Evolutionary conservation across 1,284 basidiomycete genomes (phyloP), one percentile per base, ranked within the genome.

Genomic region (Tilletia indica): DNA sequence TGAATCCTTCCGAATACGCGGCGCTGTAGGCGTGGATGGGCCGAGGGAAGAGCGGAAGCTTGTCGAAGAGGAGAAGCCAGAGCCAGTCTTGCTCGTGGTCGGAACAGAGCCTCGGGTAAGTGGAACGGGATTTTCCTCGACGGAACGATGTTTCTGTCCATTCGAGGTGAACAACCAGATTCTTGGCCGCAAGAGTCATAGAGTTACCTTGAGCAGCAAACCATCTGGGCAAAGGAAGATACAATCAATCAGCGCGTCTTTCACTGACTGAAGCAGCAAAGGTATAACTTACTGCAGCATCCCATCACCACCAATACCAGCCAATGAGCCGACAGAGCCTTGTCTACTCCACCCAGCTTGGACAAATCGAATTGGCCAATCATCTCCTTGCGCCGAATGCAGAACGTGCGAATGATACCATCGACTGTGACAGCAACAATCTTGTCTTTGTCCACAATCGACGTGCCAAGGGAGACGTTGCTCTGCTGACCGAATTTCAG

Each of bases 401-500:
- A 93, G 85, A 95, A 96, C 14, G 93, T 92, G 51, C 93, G 87
- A 31, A 95, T 93, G 66, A 94, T 90, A 8, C 93, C 93, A 85
- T 96, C 94, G 75, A 96, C 93, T 0, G 93, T 95, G 25, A 95
- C 91, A 70, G 93, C 89, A 11, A 94, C 90, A 36, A 96, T 89
- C 61, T 91, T 88, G 68, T 87, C 85, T 11, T 85, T 82, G 47
- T 87, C 87, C 51, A 95, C 89, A 49, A 96, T 89, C 83, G 93
- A 92, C 42, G 95, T 92, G 9, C 93, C 93, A 64, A 94, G 91
- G 78, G 92, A 93, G 74, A 94, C 89, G 16, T 93, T 95, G 39
- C 92, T 94, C 86, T 95, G 93, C 83, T 96, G 93, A 0, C 93
- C 93, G 79, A 94, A 95, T 8, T 92, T 87, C 31, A 94, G 91